These are phyloP conservation scores for Aspergillus luchuensis DNA, from an alignment of 2,329 filamentous ascomycete species.

Conservation along the genomic window DNA sequence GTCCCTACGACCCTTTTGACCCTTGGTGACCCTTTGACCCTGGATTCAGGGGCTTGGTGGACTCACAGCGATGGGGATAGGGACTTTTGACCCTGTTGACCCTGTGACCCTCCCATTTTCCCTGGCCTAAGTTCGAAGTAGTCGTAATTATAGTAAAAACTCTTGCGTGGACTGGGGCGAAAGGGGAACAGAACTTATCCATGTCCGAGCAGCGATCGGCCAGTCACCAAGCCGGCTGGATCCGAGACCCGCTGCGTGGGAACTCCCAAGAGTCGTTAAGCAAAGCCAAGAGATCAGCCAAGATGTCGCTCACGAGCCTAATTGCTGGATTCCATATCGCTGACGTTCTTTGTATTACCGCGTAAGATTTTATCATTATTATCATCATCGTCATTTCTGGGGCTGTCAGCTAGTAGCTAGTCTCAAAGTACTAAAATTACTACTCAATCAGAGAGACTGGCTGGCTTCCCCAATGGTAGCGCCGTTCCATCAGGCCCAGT, in stretches of 20 bases:
- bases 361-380: too few relatives aligned
- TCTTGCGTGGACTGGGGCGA: background rate
- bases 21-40: background rate
- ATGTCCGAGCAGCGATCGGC: background rate
- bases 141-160: background rate
- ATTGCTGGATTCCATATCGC: background rate
- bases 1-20: too few relatives aligned
- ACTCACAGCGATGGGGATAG: too few relatives aligned
- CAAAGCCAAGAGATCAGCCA: conserved; percentile 1
- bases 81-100: background rate
- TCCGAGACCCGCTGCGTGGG: conserved; percentile 1
- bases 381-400: too few relatives aligned
- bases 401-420: background rate
- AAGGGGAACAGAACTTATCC: conserved; percentile 3
- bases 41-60: background rate
- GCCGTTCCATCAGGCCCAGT: background rate
- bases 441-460: background rate
- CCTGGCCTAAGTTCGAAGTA: background rate
- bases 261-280: background rate
- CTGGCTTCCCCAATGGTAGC: background rate
- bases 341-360: background rate
- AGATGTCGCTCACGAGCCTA: background rate
- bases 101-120: background rate
- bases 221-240: conserved; percentile 1
- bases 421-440: background rate